Base-by-base conservation (phyloP, 208 protist species). In the Entamoeba invadens region DNA sequence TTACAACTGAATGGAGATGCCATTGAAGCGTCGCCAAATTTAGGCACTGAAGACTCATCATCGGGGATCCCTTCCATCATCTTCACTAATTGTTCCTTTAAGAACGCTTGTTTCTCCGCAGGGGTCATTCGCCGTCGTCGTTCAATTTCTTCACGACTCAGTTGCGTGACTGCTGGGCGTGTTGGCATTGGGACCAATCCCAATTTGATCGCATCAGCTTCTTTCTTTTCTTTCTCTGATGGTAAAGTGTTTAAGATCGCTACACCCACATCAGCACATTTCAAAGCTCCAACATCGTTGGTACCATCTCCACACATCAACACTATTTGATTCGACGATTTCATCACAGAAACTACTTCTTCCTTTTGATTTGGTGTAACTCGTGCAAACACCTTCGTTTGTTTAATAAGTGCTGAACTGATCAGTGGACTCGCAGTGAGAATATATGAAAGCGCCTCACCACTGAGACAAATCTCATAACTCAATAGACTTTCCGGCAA, bases 271-370 rank as follows among this genome's bases (percentile, higher is more conserved):
- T 99, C 97, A 4, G 98, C 98, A 95, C 99, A 97, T 96, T 99
- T 99, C 10, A 99, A 96, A 42, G 98, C 99, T 45, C 98, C 98
- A 21, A 99, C 98, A 95, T 99, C 98, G 95, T 98, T 98, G 0
- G 97, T 98, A 51, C 98, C 98, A 95, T 98, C 98, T 51, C 98
- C 98, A 95, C 97, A 98, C 97, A 98, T 98, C 38, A 97, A 94
- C 6, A 96, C 96, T n/a, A 97, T 96, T 94, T 97, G 96, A 6
- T 95, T 95, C 95, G 97, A 96, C 72, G 96, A 93, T 95, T 98
- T 98, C 14, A 98, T 95, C 68, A 97, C 96, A 16, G 94, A 96
- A 12, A 98, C 96, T 93, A 95, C 91, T 21, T 25, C 31, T 57
- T 91, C 94, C 87, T 96, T 96, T 44, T 96, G 93, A 14, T 92